Percentiles rank a stretch among this genome's conserved stretches.
These are phyloP conservation scores for Oryza brachyantha DNA, from an alignment of 176 grass and related monocot species.

Conservation along the genomic window DNA sequence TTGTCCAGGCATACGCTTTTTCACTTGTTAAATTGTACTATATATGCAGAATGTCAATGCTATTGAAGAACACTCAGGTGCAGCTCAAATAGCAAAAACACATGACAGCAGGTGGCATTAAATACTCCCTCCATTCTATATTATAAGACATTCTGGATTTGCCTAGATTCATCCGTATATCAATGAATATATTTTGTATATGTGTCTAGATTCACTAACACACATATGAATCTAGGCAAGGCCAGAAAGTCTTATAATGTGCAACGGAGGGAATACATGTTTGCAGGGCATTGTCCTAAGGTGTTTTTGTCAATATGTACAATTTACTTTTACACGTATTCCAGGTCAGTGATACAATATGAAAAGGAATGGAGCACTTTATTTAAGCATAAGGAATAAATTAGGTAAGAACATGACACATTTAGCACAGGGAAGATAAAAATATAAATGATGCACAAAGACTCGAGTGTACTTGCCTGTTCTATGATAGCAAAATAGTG, in stretches of 20 bases:
- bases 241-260: no score
- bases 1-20: background rate
- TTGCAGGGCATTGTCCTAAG: background rate
- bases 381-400: constrained; percentile 5
- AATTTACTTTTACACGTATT: background rate
- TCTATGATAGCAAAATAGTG: constrained; percentile 98
- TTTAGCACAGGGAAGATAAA: background rate
- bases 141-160: no score
- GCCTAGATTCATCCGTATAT: no score
- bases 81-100: background rate
- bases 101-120: constrained; percentile 14
- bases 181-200: no score
- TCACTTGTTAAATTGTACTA: background rate
- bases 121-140: no score
- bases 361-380: constrained; percentile 1
- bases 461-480: constrained; percentile 57
- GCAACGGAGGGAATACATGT: no score
- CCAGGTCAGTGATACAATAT: background rate
- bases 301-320: constrained; percentile 3
- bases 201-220: no score
- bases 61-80: background rate
- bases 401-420: background rate
- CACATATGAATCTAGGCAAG: no score
- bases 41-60: background rate
- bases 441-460: background rate